These are phyloP conservation scores for Termitomyces sp. DNA, from an alignment of 768 basidiomycete species.

Conservation along the genomic window DNA sequence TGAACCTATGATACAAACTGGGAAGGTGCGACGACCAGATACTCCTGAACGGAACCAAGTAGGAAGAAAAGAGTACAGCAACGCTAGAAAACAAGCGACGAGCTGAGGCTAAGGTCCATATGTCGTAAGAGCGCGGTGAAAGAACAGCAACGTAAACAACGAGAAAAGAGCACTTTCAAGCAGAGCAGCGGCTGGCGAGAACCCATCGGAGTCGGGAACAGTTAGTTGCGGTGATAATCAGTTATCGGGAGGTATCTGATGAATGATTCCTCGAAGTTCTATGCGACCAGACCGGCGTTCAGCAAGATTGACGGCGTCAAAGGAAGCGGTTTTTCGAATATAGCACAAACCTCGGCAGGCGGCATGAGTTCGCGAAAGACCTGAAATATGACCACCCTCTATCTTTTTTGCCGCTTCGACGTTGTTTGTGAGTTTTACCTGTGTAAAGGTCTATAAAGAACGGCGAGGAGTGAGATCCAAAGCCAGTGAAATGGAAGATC, in stretches of 20 bases:
- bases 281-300: not conserved
- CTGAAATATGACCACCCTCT: slow-evolving; percentile 18
- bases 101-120: not conserved
- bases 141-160: not conserved
- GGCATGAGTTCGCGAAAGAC: slow-evolving; percentile 19
- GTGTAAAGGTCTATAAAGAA: slow-evolving; percentile 10
- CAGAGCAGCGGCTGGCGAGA: not conserved
- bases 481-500: not conserved
- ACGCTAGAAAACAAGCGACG: not conserved
- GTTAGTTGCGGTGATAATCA: slow-evolving; percentile 2
- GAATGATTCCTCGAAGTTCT: slow-evolving; percentile 19
- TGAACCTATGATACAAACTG: not conserved
- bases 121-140: not conserved
- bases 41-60: not conserved
- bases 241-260: slow-evolving; percentile 15
- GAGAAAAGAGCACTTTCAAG: not conserved
- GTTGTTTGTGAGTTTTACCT: slow-evolving; percentile 11
- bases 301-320: slow-evolving; percentile 1
- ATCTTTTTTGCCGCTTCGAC: slow-evolving; percentile 14
- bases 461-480: not conserved
- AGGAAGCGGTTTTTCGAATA: not conserved
- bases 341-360: slow-evolving; percentile 18
- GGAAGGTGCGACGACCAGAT: not conserved
- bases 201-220: not conserved
- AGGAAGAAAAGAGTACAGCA: not conserved